Base-by-base conservation (phyloP, 352 stramenopile species). In the Peronospora destructor region DNA sequence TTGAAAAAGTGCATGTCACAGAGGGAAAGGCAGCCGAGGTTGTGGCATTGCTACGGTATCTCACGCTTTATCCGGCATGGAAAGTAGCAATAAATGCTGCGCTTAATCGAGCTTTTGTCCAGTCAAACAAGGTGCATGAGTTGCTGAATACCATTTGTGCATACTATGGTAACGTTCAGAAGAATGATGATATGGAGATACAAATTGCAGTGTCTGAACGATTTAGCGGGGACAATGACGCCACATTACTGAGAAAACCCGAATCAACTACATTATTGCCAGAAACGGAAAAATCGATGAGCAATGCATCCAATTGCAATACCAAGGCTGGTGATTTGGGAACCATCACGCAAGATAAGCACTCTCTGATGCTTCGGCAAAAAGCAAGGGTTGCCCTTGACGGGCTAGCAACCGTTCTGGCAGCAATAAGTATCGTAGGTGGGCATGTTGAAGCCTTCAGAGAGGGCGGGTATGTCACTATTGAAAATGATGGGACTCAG, bases 61-160 rank as follows among this genome's bases (percentile, higher is more conserved):
- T 94, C 6, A 89, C 72, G 1, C 53, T 91, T 12, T 90, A 76
- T 48, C 80, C 83, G 6, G 71, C 71, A 8, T 94, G 83, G 83
- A 87, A 83, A 56, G 59, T 87, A 4, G 80, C 83, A 0, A 74
- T 91, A 14, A 90, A 90, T 26, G 73, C 76, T 1, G 76, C 64
- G 3, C 46, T 94, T 13, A 64, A 42, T 12, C 67, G 75, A 17
- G 64, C 71, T 0, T 76, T 94, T 35, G 56, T 59, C 1, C 82
- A 76, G 40, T 64, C 71, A 7, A 61, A 73, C 8, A 73, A 70
- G 9, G 42, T 88, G 3, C 45, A 55, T 19, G 67, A 86, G 23
- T 49, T 88, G 12, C 49, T 91, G 10, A 71, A 89, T 44, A 68
- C 61, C 0, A 73, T 94, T 33, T 85, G 69, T 23, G 48, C 57